A percentile compares a stretch with the other conserved stretches of the same genome.
Evolutionary conservation across 257 asterid species (phyloP).

Genomic region (Solanum rostratum): DNA sequence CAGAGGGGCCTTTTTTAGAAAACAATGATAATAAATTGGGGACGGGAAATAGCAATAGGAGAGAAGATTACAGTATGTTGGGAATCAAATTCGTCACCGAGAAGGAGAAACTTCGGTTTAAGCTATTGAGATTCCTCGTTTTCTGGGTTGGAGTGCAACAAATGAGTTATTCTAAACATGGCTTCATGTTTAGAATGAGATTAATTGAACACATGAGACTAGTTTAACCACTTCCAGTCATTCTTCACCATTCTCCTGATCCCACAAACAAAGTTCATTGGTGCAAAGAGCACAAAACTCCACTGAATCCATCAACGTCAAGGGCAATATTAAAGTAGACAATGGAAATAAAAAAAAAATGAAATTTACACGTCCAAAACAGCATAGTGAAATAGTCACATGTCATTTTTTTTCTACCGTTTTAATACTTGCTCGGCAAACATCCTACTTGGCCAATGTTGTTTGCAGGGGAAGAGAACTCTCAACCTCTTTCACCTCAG

Average conservation of each 20-base stretch:
- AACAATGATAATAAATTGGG: too few species aligned
- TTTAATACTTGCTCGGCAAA: neutral
- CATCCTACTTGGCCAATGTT: constrained; percentile 39
- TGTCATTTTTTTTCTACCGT: neutral
- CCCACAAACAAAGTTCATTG: neutral
- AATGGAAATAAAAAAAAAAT: neutral
- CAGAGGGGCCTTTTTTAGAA: too few species aligned
- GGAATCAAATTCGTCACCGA: too few species aligned
- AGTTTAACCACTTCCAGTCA: neutral
- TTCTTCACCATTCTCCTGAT: neutral
- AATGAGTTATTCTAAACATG: too few species aligned
- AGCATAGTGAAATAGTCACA: neutral
- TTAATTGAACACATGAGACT: neutral
- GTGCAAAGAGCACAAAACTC: neutral
- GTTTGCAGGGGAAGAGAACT: constrained; percentile 73
- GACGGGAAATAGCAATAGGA: too few species aligned
- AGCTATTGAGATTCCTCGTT: too few species aligned
- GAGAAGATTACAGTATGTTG: too few species aligned
- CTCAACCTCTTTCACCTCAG: constrained; percentile 55
- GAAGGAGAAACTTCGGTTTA: too few species aligned
- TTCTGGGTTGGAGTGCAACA: too few species aligned
- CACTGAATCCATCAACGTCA: neutral
- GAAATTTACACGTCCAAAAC: neutral
- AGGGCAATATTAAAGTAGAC: neutral
- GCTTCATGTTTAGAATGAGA: neutral